Percentiles rank a stretch among this genome's conserved stretches.
phyloP scores from a whole-genome alignment of 768 basidiomycete genomes.

The Clathrus columnatus region DNA sequence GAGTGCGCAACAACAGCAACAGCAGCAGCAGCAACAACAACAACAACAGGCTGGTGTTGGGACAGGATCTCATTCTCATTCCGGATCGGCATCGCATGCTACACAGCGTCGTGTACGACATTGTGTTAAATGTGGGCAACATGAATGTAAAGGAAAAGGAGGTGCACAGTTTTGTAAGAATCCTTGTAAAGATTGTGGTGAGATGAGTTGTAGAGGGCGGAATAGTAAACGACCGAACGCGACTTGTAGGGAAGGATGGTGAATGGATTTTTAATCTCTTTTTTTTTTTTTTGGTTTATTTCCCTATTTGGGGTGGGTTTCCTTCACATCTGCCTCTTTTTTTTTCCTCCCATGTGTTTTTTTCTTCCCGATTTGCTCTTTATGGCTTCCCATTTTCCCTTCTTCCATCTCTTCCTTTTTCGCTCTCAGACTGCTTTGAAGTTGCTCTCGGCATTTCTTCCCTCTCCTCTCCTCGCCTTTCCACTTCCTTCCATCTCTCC shows the following conservation, averaged over 20 bases:
- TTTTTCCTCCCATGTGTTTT: too few relatives aligned
- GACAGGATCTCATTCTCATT: neutral
- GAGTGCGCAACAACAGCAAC: constrained; percentile 14
- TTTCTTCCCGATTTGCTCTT: neutral
- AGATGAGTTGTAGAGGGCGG: constrained; percentile 66
- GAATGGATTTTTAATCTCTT: neutral
- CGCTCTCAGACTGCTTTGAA: neutral
- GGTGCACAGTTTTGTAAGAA: constrained; percentile 66
- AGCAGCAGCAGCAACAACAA: constrained; percentile 14
- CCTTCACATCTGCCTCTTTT: neutral
- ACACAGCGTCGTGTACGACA: constrained; percentile 60
- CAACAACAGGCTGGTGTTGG: constrained; percentile 16
- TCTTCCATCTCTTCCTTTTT: neutral
- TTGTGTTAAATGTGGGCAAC: constrained; percentile 75
- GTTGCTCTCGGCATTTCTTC: neutral
- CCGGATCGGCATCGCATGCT: constrained; percentile 25
- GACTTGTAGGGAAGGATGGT: constrained; percentile 45
- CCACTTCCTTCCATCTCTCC: neutral
- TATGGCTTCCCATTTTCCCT: neutral
- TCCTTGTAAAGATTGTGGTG: constrained; percentile 77
- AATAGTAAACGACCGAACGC: constrained; percentile 74
- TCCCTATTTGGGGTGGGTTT: neutral
- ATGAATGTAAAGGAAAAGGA: constrained; percentile 78
- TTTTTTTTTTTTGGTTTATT: neutral
- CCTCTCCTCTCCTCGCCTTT: neutral